phyloP scores from a whole-genome alignment of 1,284 basidiomycete species.

The Malassezia globosa region DNA sequence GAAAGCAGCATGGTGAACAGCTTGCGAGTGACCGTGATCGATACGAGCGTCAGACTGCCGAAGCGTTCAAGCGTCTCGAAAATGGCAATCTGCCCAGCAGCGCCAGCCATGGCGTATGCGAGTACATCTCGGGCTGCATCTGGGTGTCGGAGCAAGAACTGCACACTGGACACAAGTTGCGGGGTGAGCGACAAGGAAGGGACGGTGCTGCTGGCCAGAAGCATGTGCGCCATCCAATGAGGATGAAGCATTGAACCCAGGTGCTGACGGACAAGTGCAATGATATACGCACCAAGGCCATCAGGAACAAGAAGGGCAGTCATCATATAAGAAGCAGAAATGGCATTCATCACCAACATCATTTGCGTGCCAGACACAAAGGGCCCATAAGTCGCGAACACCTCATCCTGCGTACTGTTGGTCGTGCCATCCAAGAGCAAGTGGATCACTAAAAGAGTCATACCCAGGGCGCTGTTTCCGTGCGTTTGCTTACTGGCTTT shows the following conservation, averaged over 20 bases:
- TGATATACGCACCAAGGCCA: conserved; percentile 28
- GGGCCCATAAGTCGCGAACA: conserved; percentile 61
- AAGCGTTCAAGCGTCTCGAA: conserved; percentile 96
- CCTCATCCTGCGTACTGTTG: conserved; percentile 97
- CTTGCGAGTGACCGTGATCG: conserved; percentile 67
- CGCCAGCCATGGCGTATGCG: conserved; percentile 79
- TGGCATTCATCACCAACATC: conserved; percentile 95
- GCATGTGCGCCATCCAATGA: conserved; percentile 11
- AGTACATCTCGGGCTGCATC: conserved; percentile 64
- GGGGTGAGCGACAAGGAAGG: conserved; percentile 47
- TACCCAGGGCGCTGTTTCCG: conserved; percentile 32
- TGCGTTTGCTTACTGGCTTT: conserved; percentile 49
- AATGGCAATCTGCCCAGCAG: conserved; percentile 90
- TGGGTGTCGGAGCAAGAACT: conserved; percentile 69
- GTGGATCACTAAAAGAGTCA: conserved; percentile 69
- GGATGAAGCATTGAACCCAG: conserved; percentile 7
- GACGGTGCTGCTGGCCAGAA: neutral
- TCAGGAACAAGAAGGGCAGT: conserved; percentile 54
- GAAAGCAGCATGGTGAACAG: conserved; percentile 96
- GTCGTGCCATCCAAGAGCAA: conserved; percentile 81
- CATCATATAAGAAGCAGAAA: conserved; percentile 48
- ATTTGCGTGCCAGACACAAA: conserved; percentile 82
- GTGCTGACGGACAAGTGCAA: neutral
- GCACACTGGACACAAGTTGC: conserved; percentile 47
- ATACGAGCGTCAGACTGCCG: conserved; percentile 66